Evolutionary conservation across 352 stramenopile genomes (phyloP), one percentile per base, ranked within the genome.

Genomic region (Globisporangium perplexum): DNA sequence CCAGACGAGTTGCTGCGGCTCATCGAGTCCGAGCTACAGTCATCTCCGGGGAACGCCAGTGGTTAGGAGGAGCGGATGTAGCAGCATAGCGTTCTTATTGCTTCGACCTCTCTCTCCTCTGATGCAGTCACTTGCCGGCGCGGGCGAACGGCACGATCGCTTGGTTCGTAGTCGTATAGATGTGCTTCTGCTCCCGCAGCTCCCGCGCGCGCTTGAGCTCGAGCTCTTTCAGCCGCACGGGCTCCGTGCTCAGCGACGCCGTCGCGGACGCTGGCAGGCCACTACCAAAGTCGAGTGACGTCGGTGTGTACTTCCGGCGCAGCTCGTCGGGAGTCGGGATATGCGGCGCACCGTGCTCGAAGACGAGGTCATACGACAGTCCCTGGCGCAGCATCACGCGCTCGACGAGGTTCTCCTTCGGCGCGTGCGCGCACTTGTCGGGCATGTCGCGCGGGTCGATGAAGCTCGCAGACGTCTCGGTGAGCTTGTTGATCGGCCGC

Each of bases 311-410:
- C 55, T 82, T 87, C 22, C 46, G 43, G 15, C 57, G 30, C 42
- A 87, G 69, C 56, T 89, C 76, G 0, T 59, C 55, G 4, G 50
- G 8, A 6, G 66, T 85, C 22, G 64, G 66, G 7, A 74, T 61
- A 38, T 85, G 77, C 6, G 71, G 30, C 50, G 61, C 46, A 18
- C 81, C 81, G 30, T 92, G 81, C 42, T 88, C 77, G 31, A 92
- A 92, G 10, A 92, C 58, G 49, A 92, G 61, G 24, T 78, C 78
- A 54, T 92, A 92, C 5, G 78, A 71, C 2, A 92, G 54, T 18
- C 81, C 81, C 41, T 71, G 65, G 0, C 72, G 74, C 4, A 86
- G 22, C 63, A 86, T 65, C 14, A 72, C 74, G 14, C 75, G 59
- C 51, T 85, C 70, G 4, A 68, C 57, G 2, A 74, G 53, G 47